These are phyloP conservation scores for Candida endomychidarum DNA, from an alignment of 805 yeast species.

Conservation along the genomic window DNA sequence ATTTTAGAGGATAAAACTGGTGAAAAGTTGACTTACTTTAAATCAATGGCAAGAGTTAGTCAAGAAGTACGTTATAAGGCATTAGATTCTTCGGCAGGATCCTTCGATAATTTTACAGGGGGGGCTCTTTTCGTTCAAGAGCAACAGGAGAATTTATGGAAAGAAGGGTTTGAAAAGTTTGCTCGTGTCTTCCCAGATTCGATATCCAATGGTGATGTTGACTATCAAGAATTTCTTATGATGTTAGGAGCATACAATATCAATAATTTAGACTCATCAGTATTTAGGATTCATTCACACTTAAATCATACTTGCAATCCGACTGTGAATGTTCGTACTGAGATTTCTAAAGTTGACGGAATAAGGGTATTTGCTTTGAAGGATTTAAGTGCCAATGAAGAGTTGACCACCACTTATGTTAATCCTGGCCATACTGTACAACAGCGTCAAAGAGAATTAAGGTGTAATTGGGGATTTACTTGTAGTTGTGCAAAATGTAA, in stretches of 20 bases:
- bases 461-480: conserved; percentile 78
- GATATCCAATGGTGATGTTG: conserved; percentile 18
- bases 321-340: conserved; percentile 54
- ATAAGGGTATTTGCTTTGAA: conserved; percentile 60
- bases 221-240: conserved; percentile 55
- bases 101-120: conserved; percentile 51
- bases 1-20: conserved; percentile 44
- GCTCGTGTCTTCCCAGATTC: conserved; percentile 46
- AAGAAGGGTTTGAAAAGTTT: conserved; percentile 53
- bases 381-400: conserved; percentile 62
- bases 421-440: conserved; percentile 62
- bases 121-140: conserved; percentile 56
- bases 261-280: conserved; percentile 65
- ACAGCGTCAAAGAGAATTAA: conserved; percentile 61
- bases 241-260: conserved; percentile 74
- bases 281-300: conserved; percentile 65
- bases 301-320: conserved; percentile 79
- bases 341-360: conserved; percentile 47
- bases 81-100: conserved; percentile 53
- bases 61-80: conserved; percentile 65
- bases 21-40: conserved; percentile 45
- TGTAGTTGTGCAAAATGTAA: conserved; percentile 70
- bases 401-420: conserved; percentile 67
- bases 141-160: conserved; percentile 60
- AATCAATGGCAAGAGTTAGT: conserved; percentile 65